A percentile compares a stretch with the other conserved stretches of the same genome.
Conservation (phyloP, 2,329 filamentous ascomycete species). For the Penicillium sp. region DNA sequence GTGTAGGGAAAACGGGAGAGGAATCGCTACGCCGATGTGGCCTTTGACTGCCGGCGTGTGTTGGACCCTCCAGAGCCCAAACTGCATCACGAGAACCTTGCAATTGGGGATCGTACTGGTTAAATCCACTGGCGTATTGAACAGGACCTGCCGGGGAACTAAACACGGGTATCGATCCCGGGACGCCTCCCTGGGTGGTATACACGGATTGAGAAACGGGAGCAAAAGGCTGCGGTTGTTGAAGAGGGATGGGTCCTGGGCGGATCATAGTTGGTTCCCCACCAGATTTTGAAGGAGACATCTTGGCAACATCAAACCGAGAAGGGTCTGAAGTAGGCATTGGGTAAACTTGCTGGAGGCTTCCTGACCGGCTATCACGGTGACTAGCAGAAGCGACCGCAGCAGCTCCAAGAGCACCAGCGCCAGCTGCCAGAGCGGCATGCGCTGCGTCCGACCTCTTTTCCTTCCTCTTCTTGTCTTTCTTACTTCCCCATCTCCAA, state of each 20-base stretch:
- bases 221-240: slow-evolving; percentile 77
- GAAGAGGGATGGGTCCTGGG: slow-evolving; percentile 66
- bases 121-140: slow-evolving; percentile 36
- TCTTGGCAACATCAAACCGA: slow-evolving; percentile 56
- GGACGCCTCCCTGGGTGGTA: slow-evolving; percentile 41
- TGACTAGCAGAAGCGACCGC: slow-evolving; percentile 41
- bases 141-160: slow-evolving; percentile 43
- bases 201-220: slow-evolving; percentile 71
- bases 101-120: slow-evolving; percentile 19
- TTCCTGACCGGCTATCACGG: slow-evolving; percentile 41
- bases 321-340: slow-evolving; percentile 65
- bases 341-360: slow-evolving; percentile 62
- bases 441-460: slow-evolving; percentile 28
- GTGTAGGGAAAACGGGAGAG: slow-evolving; percentile 44
- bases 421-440: slow-evolving; percentile 43
- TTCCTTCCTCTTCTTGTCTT: slow-evolving; percentile 41
- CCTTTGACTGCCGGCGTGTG: slow-evolving; percentile 13
- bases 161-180: slow-evolving; percentile 40
- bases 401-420: slow-evolving; percentile 45
- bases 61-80: slow-evolving; percentile 10
- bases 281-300: slow-evolving; percentile 26
- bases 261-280: slow-evolving; percentile 40
- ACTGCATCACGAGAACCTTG: slow-evolving; percentile 15
- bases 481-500: slow-evolving; percentile 59
- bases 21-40: slow-evolving; percentile 46